Conservation (phyloP, 2,329 filamentous ascomycete genomes). For the Bipolaris gigantea region DNA sequence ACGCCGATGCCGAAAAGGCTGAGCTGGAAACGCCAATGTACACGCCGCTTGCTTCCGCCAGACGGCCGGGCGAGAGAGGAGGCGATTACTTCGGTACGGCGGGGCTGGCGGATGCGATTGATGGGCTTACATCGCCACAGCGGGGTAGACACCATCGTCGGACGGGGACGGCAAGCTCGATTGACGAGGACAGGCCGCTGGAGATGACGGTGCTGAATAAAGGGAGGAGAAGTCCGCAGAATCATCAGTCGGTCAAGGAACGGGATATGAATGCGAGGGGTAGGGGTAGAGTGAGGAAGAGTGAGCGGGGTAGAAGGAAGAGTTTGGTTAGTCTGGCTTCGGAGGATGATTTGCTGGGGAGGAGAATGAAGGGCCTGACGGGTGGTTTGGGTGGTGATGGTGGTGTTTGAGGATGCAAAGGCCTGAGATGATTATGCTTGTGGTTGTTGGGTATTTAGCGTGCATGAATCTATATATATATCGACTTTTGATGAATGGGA, state of each 20-base stretch:
- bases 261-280: slow-evolving; percentile 8
- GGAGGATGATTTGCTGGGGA: slow-evolving; percentile 52
- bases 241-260: background rate
- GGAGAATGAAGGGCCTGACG: slow-evolving; percentile 54
- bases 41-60: slow-evolving; percentile 9
- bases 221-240: slow-evolving; percentile 26
- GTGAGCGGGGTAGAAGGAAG: slow-evolving; percentile 40
- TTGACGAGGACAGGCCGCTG: slow-evolving; percentile 77
- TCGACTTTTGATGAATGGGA: background rate
- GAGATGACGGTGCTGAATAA: slow-evolving; percentile 66
- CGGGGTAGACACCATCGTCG: slow-evolving; percentile 51
- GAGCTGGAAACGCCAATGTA: slow-evolving; percentile 18
- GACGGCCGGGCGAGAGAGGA: slow-evolving; percentile 43
- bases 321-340: slow-evolving; percentile 51
- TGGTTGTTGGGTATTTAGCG: background rate
- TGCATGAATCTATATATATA: background rate
- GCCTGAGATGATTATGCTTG: background rate
- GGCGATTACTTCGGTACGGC: slow-evolving; percentile 72
- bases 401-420: background rate
- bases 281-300: slow-evolving; percentile 32
- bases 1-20: slow-evolving; percentile 42
- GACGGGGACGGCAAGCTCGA: slow-evolving; percentile 58
- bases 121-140: slow-evolving; percentile 47
- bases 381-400: slow-evolving; percentile 43
- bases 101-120: slow-evolving; percentile 81